Conservation (phyloP, 1,284 basidiomycete genomes). For the Cryptococcus floricola region DNA sequence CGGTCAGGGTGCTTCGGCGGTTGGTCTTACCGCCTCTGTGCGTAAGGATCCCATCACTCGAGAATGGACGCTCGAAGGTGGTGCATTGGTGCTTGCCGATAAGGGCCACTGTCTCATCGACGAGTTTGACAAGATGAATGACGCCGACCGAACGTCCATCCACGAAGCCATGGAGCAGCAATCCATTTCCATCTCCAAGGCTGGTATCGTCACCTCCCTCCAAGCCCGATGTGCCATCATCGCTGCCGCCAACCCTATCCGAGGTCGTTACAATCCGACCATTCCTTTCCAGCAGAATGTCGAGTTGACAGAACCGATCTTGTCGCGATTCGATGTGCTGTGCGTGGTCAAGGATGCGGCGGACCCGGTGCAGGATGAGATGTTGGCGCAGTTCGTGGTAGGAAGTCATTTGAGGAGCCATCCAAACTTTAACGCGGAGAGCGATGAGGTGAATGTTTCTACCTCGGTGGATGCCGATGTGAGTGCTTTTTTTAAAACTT, state of each 20-base stretch:
- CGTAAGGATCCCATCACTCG: conserved; percentile 94
- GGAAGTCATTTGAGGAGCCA: conserved; percentile 92
- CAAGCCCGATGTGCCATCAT: conserved; percentile 97
- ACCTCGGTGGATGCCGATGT: conserved; percentile 90
- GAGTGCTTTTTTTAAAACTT: conserved; percentile 40
- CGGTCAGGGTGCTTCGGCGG: conserved; percentile 94
- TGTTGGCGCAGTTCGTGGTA: conserved; percentile 94
- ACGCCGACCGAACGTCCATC: conserved; percentile 92
- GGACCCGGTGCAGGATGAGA: conserved; percentile 94
- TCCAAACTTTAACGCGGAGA: conserved; percentile 80
- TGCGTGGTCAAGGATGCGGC: conserved; percentile 98
- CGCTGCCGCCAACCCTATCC: conserved; percentile 94
- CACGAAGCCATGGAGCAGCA: conserved; percentile 99
- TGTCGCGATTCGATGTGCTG: conserved; percentile 97
- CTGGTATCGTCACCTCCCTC: conserved; percentile 93
- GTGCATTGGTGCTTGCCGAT: conserved; percentile 93
- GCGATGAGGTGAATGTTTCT: conserved; percentile 80
- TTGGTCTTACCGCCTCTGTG: conserved; percentile 96
- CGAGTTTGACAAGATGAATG: conserved; percentile 99
- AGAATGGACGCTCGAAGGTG: conserved; percentile 98
- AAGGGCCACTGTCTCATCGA: conserved; percentile 99
- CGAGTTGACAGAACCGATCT: conserved; percentile 94
- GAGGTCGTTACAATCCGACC: conserved; percentile 94
- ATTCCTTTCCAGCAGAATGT: conserved; percentile 98
- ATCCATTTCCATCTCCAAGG: conserved; percentile 98